Evolutionary conservation across 345 rosid species (phyloP).

Genomic region (Psidium friedrichsthalianum): DNA sequence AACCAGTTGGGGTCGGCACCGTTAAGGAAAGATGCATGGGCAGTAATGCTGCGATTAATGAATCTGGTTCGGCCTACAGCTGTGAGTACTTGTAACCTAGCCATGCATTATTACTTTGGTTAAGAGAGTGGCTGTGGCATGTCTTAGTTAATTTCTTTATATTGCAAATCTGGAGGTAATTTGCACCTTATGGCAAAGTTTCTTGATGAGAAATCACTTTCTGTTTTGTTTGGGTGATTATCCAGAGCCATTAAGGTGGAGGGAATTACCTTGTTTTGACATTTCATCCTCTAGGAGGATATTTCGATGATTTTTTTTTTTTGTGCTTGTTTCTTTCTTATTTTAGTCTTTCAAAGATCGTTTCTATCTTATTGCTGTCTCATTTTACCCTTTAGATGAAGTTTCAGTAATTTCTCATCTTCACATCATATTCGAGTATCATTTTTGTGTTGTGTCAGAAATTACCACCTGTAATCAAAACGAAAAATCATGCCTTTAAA

Average conservation of each 20-base stretch:
- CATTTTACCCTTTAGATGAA: neutral
- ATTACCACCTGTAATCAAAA: neutral
- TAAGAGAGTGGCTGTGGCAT: neutral
- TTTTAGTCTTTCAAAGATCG: neutral
- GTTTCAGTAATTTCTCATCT: neutral
- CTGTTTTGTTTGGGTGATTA: neutral
- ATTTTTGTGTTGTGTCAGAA: neutral
- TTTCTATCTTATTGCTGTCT: neutral
- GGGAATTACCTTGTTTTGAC: neutral
- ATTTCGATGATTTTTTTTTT: neutral
- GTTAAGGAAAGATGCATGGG: conserved; percentile 60
- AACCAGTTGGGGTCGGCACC: too few relatives aligned
- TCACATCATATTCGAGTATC: neutral
- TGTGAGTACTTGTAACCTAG: conserved; percentile 33
- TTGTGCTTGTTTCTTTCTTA: neutral
- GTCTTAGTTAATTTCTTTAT: neutral
- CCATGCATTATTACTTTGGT: neutral
- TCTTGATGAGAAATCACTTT: neutral
- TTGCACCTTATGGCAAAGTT: neutral
- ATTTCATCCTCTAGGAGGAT: neutral
- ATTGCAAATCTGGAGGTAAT: neutral
- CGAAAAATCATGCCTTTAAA: neutral
- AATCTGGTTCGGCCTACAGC: conserved; percentile 68
- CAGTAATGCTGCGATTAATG: conserved; percentile 57
- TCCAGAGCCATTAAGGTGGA: neutral